Base-by-base conservation (phyloP, 345 rosid genomes). In the Populus alba region DNA sequence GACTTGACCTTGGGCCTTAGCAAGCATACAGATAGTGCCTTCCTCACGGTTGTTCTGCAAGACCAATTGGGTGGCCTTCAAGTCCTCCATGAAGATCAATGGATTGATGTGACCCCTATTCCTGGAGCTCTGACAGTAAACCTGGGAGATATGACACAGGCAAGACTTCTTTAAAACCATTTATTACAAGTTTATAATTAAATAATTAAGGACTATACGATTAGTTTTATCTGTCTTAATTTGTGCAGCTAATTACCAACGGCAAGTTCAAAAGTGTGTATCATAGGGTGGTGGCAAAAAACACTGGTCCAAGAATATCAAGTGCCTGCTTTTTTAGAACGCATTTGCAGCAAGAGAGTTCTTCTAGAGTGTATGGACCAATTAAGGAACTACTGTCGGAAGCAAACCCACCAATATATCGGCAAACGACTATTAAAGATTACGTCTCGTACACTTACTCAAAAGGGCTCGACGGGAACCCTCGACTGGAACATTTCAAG, bases 201-300 rank as follows among this genome's bases (percentile, higher is more conserved):
- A 39, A 8, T 8, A 39, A 39, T 39, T 39, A 39, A 8, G 10
- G 43, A 39, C 43, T 39, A 1, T 1, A 7, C 8, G 43, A 39
- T 45, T 68, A 4, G 35, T 45, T 49, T 13, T 27, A 5, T 27
- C 5, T 27, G 7, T 3, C 31, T 11, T 22, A 35, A 8, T 57
- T 15, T n/a, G 37, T 17, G 71, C 43, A 75, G 78, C 8, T 75
- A 47, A 63, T 66, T 29, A 29, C 43, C 41, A 75, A 66, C 66
- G 78, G 49, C 23, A 75, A 75, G 71, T 75, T 75, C 25, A 66
- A 63, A 23, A 75, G 78, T 18, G 70, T 66, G 7, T 47, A 65
- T 65, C 78, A 65, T 33, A 11, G 71, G 16, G 78, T 75, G 25
- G 2, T 75, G 18, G 43, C 61, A 10, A 75, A 43, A 27, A 45